phyloP scores from a whole-genome alignment of 495 filamentous ascomycete species.

The Penicillium cinerascens region DNA sequence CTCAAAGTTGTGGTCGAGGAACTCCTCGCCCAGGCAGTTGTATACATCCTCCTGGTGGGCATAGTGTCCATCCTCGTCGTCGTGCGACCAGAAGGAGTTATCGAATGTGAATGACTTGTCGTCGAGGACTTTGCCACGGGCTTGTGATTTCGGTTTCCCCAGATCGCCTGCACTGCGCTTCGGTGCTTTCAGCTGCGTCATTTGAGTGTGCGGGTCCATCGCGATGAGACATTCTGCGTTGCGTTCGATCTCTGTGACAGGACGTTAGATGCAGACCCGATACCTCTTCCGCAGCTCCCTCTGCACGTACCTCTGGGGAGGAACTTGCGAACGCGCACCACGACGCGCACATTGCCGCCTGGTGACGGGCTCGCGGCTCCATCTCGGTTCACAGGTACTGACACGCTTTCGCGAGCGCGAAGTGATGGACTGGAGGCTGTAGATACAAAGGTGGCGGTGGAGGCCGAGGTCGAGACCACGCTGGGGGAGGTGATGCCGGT shows the following conservation, averaged over 20 bases:
- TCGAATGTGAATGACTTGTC: conserved; percentile 94
- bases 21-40: conserved; percentile 90
- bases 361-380: conserved; percentile 34
- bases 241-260: conserved; percentile 66
- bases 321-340: conserved; percentile 88
- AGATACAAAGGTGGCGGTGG: conserved; percentile 50
- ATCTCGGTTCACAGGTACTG: conserved; percentile 36
- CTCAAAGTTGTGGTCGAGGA: conserved; percentile 98
- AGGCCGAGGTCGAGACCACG: conserved; percentile 55
- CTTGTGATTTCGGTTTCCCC: conserved; percentile 63
- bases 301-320: conserved; percentile 72
- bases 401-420: conserved; percentile 65
- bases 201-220: conserved; percentile 84
- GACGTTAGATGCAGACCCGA: background rate
- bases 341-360: conserved; percentile 89
- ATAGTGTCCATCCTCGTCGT: conserved; percentile 69
- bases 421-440: conserved; percentile 60
- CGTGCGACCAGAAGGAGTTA: conserved; percentile 95
- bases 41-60: conserved; percentile 91
- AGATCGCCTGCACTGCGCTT: conserved; percentile 60
- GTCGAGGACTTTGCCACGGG: conserved; percentile 70
- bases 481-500: conserved; percentile 51
- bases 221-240: conserved; percentile 78
- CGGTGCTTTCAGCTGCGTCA: conserved; percentile 65
- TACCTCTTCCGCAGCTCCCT: background rate